Conservation (phyloP, 768 basidiomycete genomes). For the Pleurotus djamor region DNA sequence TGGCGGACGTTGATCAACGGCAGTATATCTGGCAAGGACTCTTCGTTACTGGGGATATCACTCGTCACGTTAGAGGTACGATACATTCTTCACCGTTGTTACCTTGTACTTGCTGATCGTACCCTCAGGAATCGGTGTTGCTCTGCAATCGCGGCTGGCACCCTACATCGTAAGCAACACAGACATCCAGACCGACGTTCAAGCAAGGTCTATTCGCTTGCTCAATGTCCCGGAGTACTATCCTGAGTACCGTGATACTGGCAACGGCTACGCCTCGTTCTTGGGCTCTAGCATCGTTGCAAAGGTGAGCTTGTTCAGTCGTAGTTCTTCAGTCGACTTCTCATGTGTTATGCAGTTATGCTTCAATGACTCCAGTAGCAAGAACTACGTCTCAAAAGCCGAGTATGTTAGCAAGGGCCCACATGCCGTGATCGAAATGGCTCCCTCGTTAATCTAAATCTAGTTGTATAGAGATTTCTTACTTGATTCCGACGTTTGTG, state of each 20-base stretch:
- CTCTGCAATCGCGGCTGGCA: conserved; percentile 69
- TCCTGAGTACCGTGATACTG: conserved; percentile 84
- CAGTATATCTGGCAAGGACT: conserved; percentile 77
- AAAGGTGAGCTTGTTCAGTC: conserved; percentile 47
- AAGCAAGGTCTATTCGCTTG: conserved; percentile 62
- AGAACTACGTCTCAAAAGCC: conserved; percentile 74
- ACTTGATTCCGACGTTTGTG: conserved; percentile 4
- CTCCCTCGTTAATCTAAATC: conserved; percentile 72
- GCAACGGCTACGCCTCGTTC: conserved; percentile 79
- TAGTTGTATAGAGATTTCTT: too few relatives aligned
- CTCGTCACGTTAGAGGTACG: conserved; percentile 69
- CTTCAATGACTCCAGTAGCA: conserved; percentile 66
- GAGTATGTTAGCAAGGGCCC: conserved; percentile 78
- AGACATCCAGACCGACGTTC: conserved; percentile 69
- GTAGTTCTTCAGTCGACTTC: not conserved
- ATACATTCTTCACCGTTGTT: conserved; percentile 5
- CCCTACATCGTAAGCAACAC: conserved; percentile 58
- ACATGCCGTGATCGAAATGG: conserved; percentile 72
- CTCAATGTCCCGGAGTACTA: conserved; percentile 86
- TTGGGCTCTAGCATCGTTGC: conserved; percentile 83
- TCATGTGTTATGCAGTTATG: conserved; percentile 47
- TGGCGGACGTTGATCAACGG: conserved; percentile 63
- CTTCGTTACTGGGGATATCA: conserved; percentile 78
- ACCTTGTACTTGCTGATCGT: conserved; percentile 3
- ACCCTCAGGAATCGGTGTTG: conserved; percentile 54